Percentiles rank a stretch among this genome's conserved stretches.
phyloP scores from a whole-genome alignment of 345 rosid genomes.

The Geranium rotundifolium region DNA sequence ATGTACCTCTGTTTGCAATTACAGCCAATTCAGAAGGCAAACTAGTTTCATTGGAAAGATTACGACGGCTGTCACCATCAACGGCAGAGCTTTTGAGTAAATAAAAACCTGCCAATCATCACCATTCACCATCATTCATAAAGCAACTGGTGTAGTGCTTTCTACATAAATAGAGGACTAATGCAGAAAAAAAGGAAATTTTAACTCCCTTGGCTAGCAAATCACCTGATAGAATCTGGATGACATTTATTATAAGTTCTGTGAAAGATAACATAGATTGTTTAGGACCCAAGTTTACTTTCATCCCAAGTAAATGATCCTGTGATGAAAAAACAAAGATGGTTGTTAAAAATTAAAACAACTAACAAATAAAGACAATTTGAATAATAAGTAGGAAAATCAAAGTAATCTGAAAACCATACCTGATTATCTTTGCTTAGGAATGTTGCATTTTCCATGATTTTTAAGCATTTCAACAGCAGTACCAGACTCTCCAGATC shows the following conservation, averaged over 20 bases:
- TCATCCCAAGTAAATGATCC: slow-evolving; percentile 84
- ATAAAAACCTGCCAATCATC: slow-evolving; percentile 40
- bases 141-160: slow-evolving; percentile 4
- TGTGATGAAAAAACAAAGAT: slow-evolving; percentile 15
- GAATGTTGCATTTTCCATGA: slow-evolving; percentile 95
- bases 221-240: slow-evolving; percentile 81
- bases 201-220: background rate
- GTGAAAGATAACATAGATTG: slow-evolving; percentile 40
- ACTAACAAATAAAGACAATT: slow-evolving; percentile 4
- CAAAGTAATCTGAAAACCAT: slow-evolving; percentile 9
- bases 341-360: slow-evolving; percentile 3
- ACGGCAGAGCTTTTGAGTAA: slow-evolving; percentile 22
- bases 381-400: background rate
- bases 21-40: slow-evolving; percentile 28
- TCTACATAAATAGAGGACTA: background rate
- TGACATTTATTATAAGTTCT: slow-evolving; percentile 39
- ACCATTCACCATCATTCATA: slow-evolving; percentile 18
- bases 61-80: slow-evolving; percentile 15
- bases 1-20: slow-evolving; percentile 42
- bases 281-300: slow-evolving; percentile 29
- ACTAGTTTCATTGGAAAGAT: slow-evolving; percentile 23
- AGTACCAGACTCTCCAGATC: slow-evolving; percentile 37
- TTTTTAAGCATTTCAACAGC: slow-evolving; percentile 74
- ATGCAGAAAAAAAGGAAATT: background rate
- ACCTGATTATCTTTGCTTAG: slow-evolving; percentile 91